Evolutionary conservation across 257 asterid species (phyloP).

Genomic region (Przewalskia tangutica): DNA sequence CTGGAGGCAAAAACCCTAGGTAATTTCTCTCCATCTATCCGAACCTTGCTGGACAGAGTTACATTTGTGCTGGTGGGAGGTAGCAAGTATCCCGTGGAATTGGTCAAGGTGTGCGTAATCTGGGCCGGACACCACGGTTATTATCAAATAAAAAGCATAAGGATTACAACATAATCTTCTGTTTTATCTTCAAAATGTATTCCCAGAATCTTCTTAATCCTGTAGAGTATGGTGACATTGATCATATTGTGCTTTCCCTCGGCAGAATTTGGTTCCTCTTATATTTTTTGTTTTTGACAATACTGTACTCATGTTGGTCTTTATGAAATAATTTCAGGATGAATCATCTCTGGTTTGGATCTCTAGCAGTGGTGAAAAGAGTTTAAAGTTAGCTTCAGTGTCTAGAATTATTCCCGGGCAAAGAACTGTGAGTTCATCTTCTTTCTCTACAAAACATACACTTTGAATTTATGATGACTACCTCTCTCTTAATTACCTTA

Average conservation of each 20-base stretch:
- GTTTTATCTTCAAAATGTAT: background rate
- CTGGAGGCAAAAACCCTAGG: background rate
- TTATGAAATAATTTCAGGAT: slow-evolving; percentile 31
- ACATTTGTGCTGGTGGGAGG: background rate
- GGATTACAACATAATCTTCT: background rate
- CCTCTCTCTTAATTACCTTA: background rate
- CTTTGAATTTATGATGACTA: background rate
- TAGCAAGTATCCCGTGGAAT: background rate
- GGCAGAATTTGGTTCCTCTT: background rate
- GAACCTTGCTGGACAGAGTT: background rate
- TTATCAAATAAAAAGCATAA: background rate
- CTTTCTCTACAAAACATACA: background rate
- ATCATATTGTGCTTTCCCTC: background rate
- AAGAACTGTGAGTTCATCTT: slow-evolving; percentile 64
- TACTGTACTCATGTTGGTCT: slow-evolving; percentile 9
- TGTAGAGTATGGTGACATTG: background rate
- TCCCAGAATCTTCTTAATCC: background rate
- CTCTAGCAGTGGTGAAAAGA: slow-evolving; percentile 75
- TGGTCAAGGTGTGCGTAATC: background rate
- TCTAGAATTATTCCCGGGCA: slow-evolving; percentile 86
- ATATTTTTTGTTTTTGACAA: background rate
- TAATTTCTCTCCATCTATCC: background rate
- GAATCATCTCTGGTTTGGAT: slow-evolving; percentile 74
- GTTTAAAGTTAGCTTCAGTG: slow-evolving; percentile 67
- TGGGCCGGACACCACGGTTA: background rate